A percentile compares a stretch with the other conserved stretches of the same genome.
phyloP scores from a whole-genome alignment of 2,329 filamentous ascomycete genomes.

The Fusarium robinianum region DNA sequence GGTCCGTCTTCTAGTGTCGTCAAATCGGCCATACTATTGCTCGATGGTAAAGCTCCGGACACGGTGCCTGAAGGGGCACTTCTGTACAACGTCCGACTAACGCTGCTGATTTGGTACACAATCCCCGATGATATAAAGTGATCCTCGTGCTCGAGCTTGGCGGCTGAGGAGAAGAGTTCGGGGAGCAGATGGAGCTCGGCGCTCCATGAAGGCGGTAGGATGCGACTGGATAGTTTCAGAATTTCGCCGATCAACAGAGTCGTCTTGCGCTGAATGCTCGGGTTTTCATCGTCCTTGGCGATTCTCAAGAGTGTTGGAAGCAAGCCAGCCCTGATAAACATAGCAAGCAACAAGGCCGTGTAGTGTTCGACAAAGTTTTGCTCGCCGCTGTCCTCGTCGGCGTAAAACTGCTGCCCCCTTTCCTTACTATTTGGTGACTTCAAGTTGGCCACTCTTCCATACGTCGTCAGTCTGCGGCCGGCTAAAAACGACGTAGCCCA shows the following conservation, averaged over 20 bases:
- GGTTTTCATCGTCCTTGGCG: slow-evolving; percentile 69
- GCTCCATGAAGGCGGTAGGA: slow-evolving; percentile 82
- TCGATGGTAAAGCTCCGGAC: slow-evolving; percentile 47
- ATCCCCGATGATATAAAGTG: slow-evolving; percentile 85
- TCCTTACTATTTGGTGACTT: slow-evolving; percentile 62
- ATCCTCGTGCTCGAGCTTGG: slow-evolving; percentile 70
- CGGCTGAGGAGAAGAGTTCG: slow-evolving; percentile 77
- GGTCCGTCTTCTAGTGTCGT: slow-evolving; percentile 60
- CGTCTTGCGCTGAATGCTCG: slow-evolving; percentile 80
- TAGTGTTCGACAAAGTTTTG: slow-evolving; percentile 94
- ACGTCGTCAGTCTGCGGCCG: slow-evolving; percentile 89
- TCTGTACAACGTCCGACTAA: slow-evolving; percentile 88
- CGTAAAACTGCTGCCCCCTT: slow-evolving; percentile 55
- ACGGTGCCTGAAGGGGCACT: slow-evolving; percentile 61
- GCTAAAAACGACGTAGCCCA: slow-evolving; percentile 97
- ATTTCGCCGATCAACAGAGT: slow-evolving; percentile 90
- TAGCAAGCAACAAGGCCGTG: slow-evolving; percentile 82
- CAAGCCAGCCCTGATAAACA: slow-evolving; percentile 82
- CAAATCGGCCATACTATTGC: slow-evolving; percentile 54
- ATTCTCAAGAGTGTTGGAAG: slow-evolving; percentile 65
- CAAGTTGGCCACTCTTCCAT: slow-evolving; percentile 88
- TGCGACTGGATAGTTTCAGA: slow-evolving; percentile 82
- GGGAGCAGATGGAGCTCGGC: slow-evolving; percentile 85
- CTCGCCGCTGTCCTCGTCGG: slow-evolving; percentile 70
- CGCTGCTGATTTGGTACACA: slow-evolving; percentile 97